phyloP scores from a whole-genome alignment of 768 basidiomycete genomes.

The Agrocybe pediades region DNA sequence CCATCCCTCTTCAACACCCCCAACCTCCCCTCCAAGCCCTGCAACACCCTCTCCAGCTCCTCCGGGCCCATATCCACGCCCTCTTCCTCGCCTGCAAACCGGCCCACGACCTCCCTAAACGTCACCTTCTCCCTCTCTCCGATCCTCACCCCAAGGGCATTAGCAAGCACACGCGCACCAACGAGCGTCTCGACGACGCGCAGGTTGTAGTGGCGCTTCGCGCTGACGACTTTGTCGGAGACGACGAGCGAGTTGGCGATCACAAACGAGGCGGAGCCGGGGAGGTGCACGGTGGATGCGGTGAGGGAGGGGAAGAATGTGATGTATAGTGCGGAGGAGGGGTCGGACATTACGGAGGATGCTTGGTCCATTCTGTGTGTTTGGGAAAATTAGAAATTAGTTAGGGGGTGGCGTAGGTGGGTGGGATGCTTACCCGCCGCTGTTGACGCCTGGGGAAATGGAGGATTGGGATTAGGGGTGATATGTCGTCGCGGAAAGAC shows the following conservation, averaged over 20 bases:
- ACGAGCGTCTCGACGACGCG: slow-evolving; percentile 91
- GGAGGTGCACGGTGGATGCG: slow-evolving; percentile 68
- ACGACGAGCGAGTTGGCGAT: slow-evolving; percentile 84
- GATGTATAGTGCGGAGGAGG: slow-evolving; percentile 75
- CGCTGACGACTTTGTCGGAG: slow-evolving; percentile 76
- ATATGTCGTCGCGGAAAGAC: not conserved
- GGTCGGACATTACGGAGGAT: slow-evolving; percentile 77
- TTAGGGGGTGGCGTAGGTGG: not conserved
- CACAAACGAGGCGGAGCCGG: slow-evolving; percentile 61
- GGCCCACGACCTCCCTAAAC: slow-evolving; percentile 65
- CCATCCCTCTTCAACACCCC: slow-evolving; percentile 51
- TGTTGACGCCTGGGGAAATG: slow-evolving; percentile 57
- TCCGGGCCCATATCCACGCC: slow-evolving; percentile 48
- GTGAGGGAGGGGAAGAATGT: slow-evolving; percentile 77
- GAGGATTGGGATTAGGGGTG: not conserved
- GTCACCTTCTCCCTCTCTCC: slow-evolving; percentile 57
- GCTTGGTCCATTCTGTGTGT: slow-evolving; percentile 83
- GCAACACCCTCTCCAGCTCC: slow-evolving; percentile 48
- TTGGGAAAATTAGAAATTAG: slow-evolving; percentile 10
- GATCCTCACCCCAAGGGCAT: slow-evolving; percentile 49
- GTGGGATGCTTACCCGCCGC: slow-evolving; percentile 61
- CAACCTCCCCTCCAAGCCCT: slow-evolving; percentile 46
- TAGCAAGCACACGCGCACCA: slow-evolving; percentile 73
- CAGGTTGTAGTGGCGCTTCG: slow-evolving; percentile 82
- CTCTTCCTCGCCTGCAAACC: slow-evolving; percentile 48